Base-by-base conservation (phyloP, 441 rosid genomes). In the Breynia disticha region DNA sequence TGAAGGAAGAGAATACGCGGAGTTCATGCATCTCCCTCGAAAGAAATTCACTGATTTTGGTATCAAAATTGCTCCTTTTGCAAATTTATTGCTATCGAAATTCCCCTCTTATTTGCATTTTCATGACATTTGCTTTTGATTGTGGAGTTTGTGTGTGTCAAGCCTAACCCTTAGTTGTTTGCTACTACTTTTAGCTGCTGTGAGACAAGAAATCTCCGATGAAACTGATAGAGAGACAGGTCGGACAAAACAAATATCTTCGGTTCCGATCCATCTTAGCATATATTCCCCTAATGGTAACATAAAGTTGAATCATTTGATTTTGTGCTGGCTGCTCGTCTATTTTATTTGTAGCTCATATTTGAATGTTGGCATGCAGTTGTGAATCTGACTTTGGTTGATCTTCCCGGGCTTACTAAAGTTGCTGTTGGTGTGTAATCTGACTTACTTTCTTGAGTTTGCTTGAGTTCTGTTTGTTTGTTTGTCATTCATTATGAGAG, bases 151-250 rank as follows among this genome's bases (percentile, higher is more conserved):
- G 20, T 53, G 13, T 51, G 42, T 11, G 47, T 14, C n/a, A 14
- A 17, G 47, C n/a, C 56, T 42, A 21, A 48, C 57, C 18, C 19
- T 42, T 63, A 41, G 63, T 55, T 60, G 42, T 19, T 5, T 58
- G 45, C 18, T 67, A 37, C 65, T 48, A 37, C 57, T 46, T 73
- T 61, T 68, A 90, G 93, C 87, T 77, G 88, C 95, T 61, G 95
- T 90, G 48, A 80, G 95, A 70, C 54, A 85, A 70, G 98, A 90
- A 80, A 83, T 87, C 38, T 68, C 90, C 1, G 96, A 90, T 57
- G 98, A 90, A 80, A 90, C 93, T 52, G 98, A 90, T 67, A 68
- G 96, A 64, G 98, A 90, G 77, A 87, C 95, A 28, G 96, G 98
- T 39, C 90, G 84, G 47, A 57, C 74, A 73, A 90, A 90, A 79